These are phyloP conservation scores for Suillus brevipes DNA, from an alignment of 768 basidiomycete species.

Conservation along the genomic window DNA sequence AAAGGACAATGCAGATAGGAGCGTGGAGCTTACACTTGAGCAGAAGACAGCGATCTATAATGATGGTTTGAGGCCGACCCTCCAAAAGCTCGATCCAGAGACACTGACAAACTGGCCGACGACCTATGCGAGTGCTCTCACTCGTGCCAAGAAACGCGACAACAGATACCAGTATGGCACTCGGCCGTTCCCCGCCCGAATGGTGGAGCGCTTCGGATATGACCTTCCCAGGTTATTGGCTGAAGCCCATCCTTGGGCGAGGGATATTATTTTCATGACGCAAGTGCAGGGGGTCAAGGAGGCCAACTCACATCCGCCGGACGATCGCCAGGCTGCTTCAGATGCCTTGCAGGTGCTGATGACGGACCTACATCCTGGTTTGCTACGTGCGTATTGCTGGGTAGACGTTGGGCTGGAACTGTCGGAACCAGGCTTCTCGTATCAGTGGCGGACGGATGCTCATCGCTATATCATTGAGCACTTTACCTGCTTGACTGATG, in stretches of 20 bases:
- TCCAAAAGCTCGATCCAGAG: too few species aligned
- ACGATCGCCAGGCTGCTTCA: fast-evolving
- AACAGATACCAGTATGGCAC: too few species aligned
- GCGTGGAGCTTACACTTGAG: not conserved
- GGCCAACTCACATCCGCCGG: not conserved
- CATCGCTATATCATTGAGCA: not conserved
- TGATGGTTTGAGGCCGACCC: too few species aligned
- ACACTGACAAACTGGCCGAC: too few species aligned
- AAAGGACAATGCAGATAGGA: too few species aligned
- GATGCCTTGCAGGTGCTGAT: not conserved
- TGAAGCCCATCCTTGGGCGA: not conserved
- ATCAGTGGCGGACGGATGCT: conserved; percentile 2
- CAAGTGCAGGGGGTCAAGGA: conserved; percentile 3
- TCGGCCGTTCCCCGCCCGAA: not conserved
- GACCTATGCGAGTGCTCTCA: too few species aligned
- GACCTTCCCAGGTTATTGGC: not conserved
- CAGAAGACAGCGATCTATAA: not conserved
- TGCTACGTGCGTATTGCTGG: not conserved
- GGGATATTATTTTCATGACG: not conserved
- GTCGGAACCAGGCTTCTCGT: not conserved
- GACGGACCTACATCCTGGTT: not conserved
- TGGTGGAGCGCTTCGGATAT: not conserved
- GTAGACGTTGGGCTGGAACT: not conserved
- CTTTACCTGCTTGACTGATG: not conserved
- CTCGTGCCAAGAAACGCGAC: too few species aligned